Evolutionary conservation across 2,329 filamentous ascomycete genomes (phyloP).

Genomic region (Emmonsiellopsis sp.): DNA sequence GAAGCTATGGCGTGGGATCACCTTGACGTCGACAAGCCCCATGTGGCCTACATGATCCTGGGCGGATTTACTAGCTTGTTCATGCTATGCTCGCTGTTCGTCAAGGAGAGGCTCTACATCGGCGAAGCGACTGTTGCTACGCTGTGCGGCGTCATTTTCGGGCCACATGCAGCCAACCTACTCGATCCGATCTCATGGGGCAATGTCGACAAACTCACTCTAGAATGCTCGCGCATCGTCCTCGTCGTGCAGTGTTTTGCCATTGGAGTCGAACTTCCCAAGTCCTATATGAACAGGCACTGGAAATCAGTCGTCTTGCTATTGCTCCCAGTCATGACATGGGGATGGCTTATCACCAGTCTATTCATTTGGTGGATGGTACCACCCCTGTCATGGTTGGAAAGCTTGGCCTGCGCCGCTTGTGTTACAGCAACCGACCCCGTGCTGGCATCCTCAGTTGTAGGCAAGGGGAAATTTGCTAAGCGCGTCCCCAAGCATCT

Average conservation of each 20-base stretch:
- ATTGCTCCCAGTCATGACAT: conserved; percentile 93
- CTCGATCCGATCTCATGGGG: conserved; percentile 56
- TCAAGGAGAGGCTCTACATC: conserved; percentile 98
- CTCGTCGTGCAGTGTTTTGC: conserved; percentile 66
- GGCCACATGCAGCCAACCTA: conserved; percentile 56
- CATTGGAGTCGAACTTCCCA: conserved; percentile 62
- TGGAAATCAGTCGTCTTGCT: conserved; percentile 88
- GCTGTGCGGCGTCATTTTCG: conserved; percentile 61
- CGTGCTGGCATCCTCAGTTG: conserved; percentile 91
- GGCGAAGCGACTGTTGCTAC: conserved; percentile 92
- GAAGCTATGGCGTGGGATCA: conserved; percentile 43
- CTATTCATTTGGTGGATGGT: conserved; percentile 92
- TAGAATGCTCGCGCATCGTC: conserved; percentile 63
- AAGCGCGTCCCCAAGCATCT: conserved; percentile 96
- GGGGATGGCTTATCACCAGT: conserved; percentile 74
- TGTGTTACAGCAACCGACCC: conserved; percentile 97
- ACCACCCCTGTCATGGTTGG: conserved; percentile 71
- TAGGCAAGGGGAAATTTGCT: conserved; percentile 97
- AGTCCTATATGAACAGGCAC: conserved; percentile 88
- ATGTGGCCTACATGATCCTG: conserved; percentile 96
- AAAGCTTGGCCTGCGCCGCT: conserved; percentile 76
- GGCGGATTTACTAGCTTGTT: conserved; percentile 96
- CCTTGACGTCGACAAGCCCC: conserved; percentile 71
- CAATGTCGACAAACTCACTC: conserved; percentile 57
- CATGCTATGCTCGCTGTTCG: conserved; percentile 95